Percentiles rank a stretch among this genome's conserved stretches.
Conservation (phyloP, 768 basidiomycete genomes). For the Mrakia hoshinonis region DNA sequence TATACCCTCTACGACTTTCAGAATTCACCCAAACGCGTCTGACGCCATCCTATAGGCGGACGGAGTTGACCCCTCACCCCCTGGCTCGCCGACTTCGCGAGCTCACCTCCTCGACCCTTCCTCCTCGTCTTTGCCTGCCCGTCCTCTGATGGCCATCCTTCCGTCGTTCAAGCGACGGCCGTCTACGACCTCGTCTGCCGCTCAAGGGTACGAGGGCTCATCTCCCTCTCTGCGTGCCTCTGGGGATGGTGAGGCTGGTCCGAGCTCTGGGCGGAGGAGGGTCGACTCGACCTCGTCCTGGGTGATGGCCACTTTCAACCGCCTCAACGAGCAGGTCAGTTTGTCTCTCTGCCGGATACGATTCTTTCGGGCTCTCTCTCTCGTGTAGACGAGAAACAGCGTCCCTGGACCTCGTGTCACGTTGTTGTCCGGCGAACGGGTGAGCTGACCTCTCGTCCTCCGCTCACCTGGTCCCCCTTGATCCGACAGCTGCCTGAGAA, state of each 20-base stretch:
- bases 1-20: too few relatives aligned
- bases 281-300: neutral
- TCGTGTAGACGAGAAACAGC: neutral
- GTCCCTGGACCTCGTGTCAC: neutral
- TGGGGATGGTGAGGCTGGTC: neutral
- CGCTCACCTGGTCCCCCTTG: neutral
- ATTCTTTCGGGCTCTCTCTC: neutral
- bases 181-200: neutral
- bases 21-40: too few relatives aligned
- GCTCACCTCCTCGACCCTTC: neutral
- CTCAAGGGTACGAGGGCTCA: neutral
- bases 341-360: neutral
- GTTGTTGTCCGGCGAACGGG: too few relatives aligned
- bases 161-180: constrained; percentile 7
- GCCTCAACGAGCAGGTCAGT: neutral
- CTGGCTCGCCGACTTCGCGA: neutral
- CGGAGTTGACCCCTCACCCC: neutral
- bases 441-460: neutral
- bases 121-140: neutral
- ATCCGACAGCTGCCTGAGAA: neutral
- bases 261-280: neutral
- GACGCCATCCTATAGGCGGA: too few relatives aligned
- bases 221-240: neutral
- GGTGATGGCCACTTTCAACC: neutral
- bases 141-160: neutral